Base-by-base conservation (phyloP, 768 basidiomycete species). In the Pleurotus eryngii region DNA sequence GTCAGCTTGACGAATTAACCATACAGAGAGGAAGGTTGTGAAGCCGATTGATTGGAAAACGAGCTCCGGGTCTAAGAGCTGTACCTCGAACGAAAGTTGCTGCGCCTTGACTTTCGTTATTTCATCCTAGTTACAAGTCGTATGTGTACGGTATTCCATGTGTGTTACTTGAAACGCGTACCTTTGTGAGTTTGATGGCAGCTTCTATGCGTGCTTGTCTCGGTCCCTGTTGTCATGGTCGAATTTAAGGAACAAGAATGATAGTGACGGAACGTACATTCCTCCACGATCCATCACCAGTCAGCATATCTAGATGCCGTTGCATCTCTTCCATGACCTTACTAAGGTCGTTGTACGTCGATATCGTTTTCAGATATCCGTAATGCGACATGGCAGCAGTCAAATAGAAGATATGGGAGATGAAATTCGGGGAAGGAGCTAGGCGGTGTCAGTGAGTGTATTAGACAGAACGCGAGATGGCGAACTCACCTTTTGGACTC, bases 361-460 rank as follows among this genome's bases (percentile, higher is more conserved):
- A 85, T 46, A 95, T 87, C 1, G 93, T 92, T 68, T 83, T 87
- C 62, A 90, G 79, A 59, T 90, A 83, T 3, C 95, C 96, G 57
- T 93, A 88, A 72, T 99, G 96, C 56, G 90, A 87, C 77, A 89
- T 89, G 0, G 93, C 88, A 48, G 91, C 81, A 6, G 88, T 80
- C 45, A 98, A 79, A 75, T 91, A 98, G 76, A 98, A 98, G 17
- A 97, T 84, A 45, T 98, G 88, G 5, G 96, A 93, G 60, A 98
- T 93, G 71, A 99, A 99, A 68, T 97, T 97, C 2, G 90, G 86
- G 4, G 86, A 68, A 3, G 83, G 68, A n/a, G 80, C 85, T 85
- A 64, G 64, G 46, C 51, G 24, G 30, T 43, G 39, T 49, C 6
- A 49, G 37, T 55, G 5, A 18, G 20, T 46, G 48, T 14, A 27